A percentile compares a stretch with the other conserved stretches of the same genome.
These are phyloP conservation scores for Salix purpurea DNA, from an alignment of 345 rosid species.

Conservation along the genomic window DNA sequence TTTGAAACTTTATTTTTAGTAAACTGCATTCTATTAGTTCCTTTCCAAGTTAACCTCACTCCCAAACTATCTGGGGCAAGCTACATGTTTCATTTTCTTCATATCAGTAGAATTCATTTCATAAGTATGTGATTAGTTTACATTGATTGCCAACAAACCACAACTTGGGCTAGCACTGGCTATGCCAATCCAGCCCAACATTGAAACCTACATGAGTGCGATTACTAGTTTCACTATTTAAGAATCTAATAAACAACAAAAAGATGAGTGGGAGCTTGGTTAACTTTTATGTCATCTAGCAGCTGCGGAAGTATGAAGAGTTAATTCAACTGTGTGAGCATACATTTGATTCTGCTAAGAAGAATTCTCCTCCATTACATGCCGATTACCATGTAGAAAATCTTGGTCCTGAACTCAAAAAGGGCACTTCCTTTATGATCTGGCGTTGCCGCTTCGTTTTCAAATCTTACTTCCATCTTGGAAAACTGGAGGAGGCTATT, in stretches of 20 bases:
- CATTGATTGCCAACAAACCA: neutral
- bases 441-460: constrained; percentile 67
- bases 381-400: constrained; percentile 24
- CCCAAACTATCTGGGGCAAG: neutral
- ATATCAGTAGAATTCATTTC: neutral
- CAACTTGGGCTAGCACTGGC: neutral
- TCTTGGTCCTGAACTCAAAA: constrained; percentile 31
- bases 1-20: neutral
- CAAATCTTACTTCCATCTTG: constrained; percentile 73
- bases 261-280: neutral
- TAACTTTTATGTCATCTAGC: constrained; percentile 37
- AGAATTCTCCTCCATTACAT: constrained; percentile 41
- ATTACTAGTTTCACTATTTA: neutral
- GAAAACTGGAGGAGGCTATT: constrained; percentile 87
- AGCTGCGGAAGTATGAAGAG: constrained; percentile 83
- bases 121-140: neutral
- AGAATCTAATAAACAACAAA: neutral
- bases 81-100: neutral
- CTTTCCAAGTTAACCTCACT: neutral
- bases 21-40: neutral
- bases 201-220: neutral
- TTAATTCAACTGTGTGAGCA: constrained; percentile 76
- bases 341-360: constrained; percentile 68
- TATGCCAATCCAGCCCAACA: neutral
- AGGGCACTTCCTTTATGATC: constrained; percentile 42